Evolutionary conservation across 306 rosid genomes (phyloP), one percentile per base, ranked within the genome.

Genomic region (Cucumis melo): DNA sequence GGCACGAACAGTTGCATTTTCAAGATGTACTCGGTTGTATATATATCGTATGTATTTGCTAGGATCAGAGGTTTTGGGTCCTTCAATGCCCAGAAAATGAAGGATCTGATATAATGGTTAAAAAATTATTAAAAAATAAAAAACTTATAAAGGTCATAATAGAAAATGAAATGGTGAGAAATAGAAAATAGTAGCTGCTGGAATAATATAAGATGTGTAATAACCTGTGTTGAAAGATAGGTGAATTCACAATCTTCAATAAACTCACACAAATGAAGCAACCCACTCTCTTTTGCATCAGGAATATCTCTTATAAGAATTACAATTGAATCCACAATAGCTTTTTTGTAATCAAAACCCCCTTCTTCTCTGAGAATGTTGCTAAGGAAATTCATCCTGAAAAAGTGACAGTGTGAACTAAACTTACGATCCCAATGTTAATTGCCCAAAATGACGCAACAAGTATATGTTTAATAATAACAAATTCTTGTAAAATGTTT

Each of bases 351-450:
- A 71, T 94, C 99, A 81, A 94, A 94, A 19, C 99, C 99, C 29
- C 99, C 99, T 90, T 94, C 99, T 83, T 94, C 99, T 82, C 99
- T 84, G 32, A 94, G 99, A 86, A 94, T 94, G 86, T 86, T 94
- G 91, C 99, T 94, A 42, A 94, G 88, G 88, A 94, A 94, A 89
- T 90, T 92, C 99, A 94, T 94, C 87, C 99, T 94, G 78, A 65
- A 59, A 27, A 53, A 17, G 77, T 29, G 41, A 68, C 12, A 65
- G 63, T 6, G 56, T 24, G 38, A 50, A 21, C 15, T 8, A 34
- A 60, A 19, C 36, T 76, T 59, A 23, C 16, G 59, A 56, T 12
- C 24, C 27, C 15, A 68, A 68, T 20, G 51, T 29, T 24, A 15
- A 50, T 32, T 73, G 10, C 44, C 34, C 7, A 10, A 75, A n/a